phyloP scores from a whole-genome alignment of 2,329 filamentous ascomycete species.

The Ciborinia camelliae region DNA sequence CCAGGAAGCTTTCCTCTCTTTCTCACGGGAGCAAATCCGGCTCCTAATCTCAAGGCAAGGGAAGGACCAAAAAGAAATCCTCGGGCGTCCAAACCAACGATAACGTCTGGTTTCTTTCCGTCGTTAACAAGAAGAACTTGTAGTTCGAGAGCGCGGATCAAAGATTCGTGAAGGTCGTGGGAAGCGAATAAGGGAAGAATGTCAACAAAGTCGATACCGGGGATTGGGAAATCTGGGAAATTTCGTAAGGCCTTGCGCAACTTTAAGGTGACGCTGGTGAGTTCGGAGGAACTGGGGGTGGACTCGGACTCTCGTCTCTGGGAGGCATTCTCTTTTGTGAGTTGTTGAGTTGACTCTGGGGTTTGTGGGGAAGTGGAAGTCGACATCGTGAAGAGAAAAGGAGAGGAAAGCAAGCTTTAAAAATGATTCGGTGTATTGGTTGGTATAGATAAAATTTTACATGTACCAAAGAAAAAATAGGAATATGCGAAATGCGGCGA shows the following conservation, averaged over 20 bases:
- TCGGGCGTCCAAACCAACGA: slow-evolving; percentile 89
- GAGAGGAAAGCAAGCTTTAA: slow-evolving; percentile 25
- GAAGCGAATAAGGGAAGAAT: slow-evolving; percentile 94
- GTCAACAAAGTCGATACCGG: slow-evolving; percentile 94
- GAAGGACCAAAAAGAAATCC: slow-evolving; percentile 94
- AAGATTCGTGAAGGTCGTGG: slow-evolving; percentile 66
- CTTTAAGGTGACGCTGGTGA: slow-evolving; percentile 57
- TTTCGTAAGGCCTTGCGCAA: slow-evolving; percentile 73
- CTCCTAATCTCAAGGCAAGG: slow-evolving; percentile 76
- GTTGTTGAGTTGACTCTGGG: slow-evolving; percentile 23
- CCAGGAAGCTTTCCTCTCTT: slow-evolving; percentile 97
- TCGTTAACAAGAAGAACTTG: slow-evolving; percentile 66
- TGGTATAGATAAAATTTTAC: slow-evolving; percentile 13
- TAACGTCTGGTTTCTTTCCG: slow-evolving; percentile 71
- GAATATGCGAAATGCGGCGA: slow-evolving; percentile 18
- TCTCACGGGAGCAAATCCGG: slow-evolving; percentile 86
- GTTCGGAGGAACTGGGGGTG: slow-evolving; percentile 37
- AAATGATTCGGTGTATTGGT: background rate
- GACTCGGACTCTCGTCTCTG: slow-evolving; percentile 36
- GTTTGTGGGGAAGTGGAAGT: slow-evolving; percentile 28
- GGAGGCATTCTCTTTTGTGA: slow-evolving; percentile 30
- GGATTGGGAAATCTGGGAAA: slow-evolving; percentile 87
- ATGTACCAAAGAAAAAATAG: background rate
- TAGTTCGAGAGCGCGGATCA: slow-evolving; percentile 82
- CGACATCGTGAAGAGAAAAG: slow-evolving; percentile 35